phyloP scores from a whole-genome alignment of 768 basidiomycete species.

The Agrocybe chaxingu region DNA sequence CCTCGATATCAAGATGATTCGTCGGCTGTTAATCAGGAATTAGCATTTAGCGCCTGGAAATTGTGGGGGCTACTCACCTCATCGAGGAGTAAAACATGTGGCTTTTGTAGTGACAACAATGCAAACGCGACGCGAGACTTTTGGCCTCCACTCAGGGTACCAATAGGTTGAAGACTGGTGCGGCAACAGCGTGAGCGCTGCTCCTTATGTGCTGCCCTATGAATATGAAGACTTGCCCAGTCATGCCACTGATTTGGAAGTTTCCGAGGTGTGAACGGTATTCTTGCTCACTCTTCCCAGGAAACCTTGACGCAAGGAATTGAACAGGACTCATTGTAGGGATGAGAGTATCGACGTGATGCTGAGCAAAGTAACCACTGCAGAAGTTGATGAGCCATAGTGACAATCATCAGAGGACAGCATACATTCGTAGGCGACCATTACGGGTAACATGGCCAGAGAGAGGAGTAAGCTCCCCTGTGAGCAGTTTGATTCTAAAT shows the following conservation, averaged over 20 bases:
- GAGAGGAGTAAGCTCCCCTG: conserved; percentile 74
- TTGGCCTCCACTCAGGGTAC: conserved; percentile 92
- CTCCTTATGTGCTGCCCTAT: background rate
- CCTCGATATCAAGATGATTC: conserved; percentile 95
- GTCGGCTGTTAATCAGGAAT: conserved; percentile 55
- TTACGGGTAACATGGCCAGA: conserved; percentile 85
- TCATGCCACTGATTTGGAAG: conserved; percentile 97
- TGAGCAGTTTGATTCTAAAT: conserved; percentile 85
- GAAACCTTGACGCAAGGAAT: conserved; percentile 89
- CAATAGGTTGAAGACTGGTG: conserved; percentile 77
- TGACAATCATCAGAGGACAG: conserved; percentile 3
- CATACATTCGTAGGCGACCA: conserved; percentile 85
- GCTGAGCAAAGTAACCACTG: conserved; percentile 91
- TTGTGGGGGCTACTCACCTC: conserved; percentile 57
- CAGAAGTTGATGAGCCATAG: background rate
- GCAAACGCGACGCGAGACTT: conserved; percentile 96
- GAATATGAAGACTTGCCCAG: conserved; percentile 50
- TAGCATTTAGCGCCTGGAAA: background rate
- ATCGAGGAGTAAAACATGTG: conserved; percentile 91
- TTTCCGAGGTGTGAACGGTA: conserved; percentile 94
- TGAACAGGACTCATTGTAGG: conserved; percentile 89
- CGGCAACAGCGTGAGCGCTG: conserved; percentile 1
- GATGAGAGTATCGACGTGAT: conserved; percentile 90
- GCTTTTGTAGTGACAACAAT: conserved; percentile 77
- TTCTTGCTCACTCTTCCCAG: conserved; percentile 94